phyloP scores from a whole-genome alignment of 306 rosid species.

The Neltuma alba region DNA sequence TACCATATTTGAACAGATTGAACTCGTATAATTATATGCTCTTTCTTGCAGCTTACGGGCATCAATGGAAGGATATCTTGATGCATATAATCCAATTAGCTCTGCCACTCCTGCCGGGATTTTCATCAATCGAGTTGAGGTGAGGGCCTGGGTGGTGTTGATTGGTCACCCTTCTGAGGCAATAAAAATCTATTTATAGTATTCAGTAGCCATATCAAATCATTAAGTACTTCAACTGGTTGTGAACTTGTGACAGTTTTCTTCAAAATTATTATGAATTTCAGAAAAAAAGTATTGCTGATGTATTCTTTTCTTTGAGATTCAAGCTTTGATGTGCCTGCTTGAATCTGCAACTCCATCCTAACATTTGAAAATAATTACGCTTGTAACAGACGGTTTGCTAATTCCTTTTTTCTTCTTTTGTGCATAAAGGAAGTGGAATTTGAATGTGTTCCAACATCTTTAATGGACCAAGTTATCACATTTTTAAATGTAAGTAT shows the following conservation, averaged over 20 bases:
- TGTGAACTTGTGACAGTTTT: neutral
- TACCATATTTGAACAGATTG: conserved; percentile 21
- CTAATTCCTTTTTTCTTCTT: conserved; percentile 38
- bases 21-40: conserved; percentile 16
- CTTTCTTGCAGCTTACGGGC: conserved; percentile 70
- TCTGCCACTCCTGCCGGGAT: conserved; percentile 89
- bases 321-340: conserved; percentile 7
- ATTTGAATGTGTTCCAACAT: conserved; percentile 90
- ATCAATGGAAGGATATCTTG: conserved; percentile 92
- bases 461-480: conserved; percentile 86
- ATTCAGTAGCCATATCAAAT: conserved; percentile 4
- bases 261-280: conserved; percentile 1
- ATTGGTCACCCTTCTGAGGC: conserved; percentile 25
- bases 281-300: neutral
- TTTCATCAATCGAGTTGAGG: conserved; percentile 91
- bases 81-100: conserved; percentile 75
- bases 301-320: neutral
- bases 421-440: conserved; percentile 62
- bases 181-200: neutral
- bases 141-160: conserved; percentile 39
- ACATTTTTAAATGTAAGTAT: conserved; percentile 79
- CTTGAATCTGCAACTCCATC: conserved; percentile 21
- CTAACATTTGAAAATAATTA: neutral
- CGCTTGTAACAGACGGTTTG: conserved; percentile 34
- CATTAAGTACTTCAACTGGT: neutral